Evolutionary conservation across 306 rosid genomes (phyloP), one percentile per base, ranked within the genome.

Genomic region (Medicago ruthenica): DNA sequence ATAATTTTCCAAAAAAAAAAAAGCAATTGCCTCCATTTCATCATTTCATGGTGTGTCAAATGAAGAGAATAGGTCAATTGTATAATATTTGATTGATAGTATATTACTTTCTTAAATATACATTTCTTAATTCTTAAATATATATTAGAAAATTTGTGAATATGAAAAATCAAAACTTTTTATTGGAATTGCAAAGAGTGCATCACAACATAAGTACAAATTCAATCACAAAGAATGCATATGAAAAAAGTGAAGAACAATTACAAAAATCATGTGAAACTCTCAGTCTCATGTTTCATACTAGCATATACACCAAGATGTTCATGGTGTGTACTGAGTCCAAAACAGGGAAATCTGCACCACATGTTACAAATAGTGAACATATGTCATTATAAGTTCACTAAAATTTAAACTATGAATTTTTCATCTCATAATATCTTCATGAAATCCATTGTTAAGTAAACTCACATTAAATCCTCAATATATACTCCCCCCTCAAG

Each of bases 181-280:
- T 14, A 59, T 42, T 42, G 50, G 50, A 42, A 16, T 14, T 44
- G 70, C 31, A 27, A 27, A 27, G 31, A 27, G 3, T 27, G 31
- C 53, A 44, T 31, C 74, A 67, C 20, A 40, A 55, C 40, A 45
- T 13, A 44, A 77, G 47, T 5, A 8, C 41, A 69, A 44, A 44
- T 31, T 77, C 50, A 68, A 45, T 77, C 41, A 69, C 63, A 58
- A 58, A 22, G 40, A 68, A 57, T 77, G 41, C 62, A 77, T 31
- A 68, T 45, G 16, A 13, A 5, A 31, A 18, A 77, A 16, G 61
- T 27, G 17, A 61, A 76, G 9, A 76, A 53, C 45, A 65, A 6
- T 2, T 5, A 31, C n/a, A 55, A 67, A 74, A 39, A 8, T 22
- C 31, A 8, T 4, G 16, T 14, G 13, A 36, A 67, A 11, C n/a